Evolutionary conservation across 108 stramenopile genomes (phyloP), one percentile per base, ranked within the genome.

Genomic region (Cyclotella distinguenda): DNA sequence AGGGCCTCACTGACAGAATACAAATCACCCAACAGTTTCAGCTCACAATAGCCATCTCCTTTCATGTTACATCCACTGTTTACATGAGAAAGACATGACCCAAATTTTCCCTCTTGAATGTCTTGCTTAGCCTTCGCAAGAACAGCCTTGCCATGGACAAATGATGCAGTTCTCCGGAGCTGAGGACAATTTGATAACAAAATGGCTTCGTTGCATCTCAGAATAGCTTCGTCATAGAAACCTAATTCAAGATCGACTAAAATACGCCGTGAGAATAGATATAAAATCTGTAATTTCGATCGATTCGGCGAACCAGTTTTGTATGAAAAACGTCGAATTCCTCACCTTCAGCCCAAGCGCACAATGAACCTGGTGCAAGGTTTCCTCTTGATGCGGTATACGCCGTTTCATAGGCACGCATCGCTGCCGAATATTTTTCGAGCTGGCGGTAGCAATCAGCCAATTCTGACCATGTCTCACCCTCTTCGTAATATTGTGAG

Each of bases 11-110:
- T 83, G 53, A 81, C 80, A 33, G 89, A 82, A 54, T 83, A 82
- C 23, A 90, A 50, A 66, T 90, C 89, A 27, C 89, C 89, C n/a
- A 86, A 70, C 0, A 87, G 80, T 47, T 90, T 90, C 16, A 60
- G 39, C 32, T 67, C 70, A 53, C 84, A 86, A 43, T 58, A 72
- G 46, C 36, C 25, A 36, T 44, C 32, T 15, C 48, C 47, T 51
- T 27, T 10, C 23, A 26, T 2, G 13, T 54, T 60, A 30, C 83
- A 69, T 12, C 74, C 88, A 13, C 35, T 62, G 47, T 62, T 5
- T 13, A 89, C 57, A 35, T 60, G 40, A 10, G 39, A 36, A 40
- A 82, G 70, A 46, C 84, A 84, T 23, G 64, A 55, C 7, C 86
- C 85, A 62, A 62, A 77, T 56, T 90, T 90, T 34, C 86, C 89